Evolutionary conservation across 768 basidiomycete genomes (phyloP).

Genomic region (Pholiota molesta): DNA sequence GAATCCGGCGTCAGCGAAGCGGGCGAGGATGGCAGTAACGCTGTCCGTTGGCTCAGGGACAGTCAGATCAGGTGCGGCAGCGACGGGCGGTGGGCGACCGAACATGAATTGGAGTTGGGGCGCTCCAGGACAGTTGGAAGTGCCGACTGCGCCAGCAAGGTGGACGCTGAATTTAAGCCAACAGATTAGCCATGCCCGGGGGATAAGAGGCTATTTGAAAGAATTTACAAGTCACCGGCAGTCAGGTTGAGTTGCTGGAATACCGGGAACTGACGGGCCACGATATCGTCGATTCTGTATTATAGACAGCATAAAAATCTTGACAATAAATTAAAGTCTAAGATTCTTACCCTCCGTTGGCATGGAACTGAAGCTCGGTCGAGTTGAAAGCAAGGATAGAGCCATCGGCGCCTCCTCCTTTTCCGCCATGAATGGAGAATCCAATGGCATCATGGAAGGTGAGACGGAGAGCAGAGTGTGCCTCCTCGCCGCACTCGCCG

Average conservation of each 20-base stretch:
- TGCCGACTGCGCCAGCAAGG: constrained; percentile 28
- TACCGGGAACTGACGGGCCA: constrained; percentile 16
- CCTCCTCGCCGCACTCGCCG: constrained; percentile 34
- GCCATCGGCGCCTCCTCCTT: constrained; percentile 33
- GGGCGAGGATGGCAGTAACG: constrained; percentile 26
- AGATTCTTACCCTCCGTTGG: constrained; percentile 22
- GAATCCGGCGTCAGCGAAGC: constrained; percentile 31
- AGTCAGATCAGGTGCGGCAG: constrained; percentile 25
- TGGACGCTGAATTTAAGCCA: constrained; percentile 17
- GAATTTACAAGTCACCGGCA: constrained; percentile 22
- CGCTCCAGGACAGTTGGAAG: constrained; percentile 38
- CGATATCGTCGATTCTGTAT: constrained; percentile 20
- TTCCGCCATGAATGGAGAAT: constrained; percentile 23
- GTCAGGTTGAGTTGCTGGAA: constrained; percentile 16
- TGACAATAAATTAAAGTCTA: background rate
- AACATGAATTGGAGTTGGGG: constrained; percentile 33
- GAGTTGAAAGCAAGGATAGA: constrained; percentile 28
- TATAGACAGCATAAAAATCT: background rate
- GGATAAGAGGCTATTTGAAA: background rate
- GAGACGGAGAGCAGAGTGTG: constrained; percentile 21
- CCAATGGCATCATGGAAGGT: constrained; percentile 22
- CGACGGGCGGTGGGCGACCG: constrained; percentile 28
- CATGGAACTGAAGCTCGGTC: constrained; percentile 23
- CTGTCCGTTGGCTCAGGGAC: constrained; percentile 25
- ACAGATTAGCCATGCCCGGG: background rate